These are phyloP conservation scores for Pythium brachiatum DNA, from an alignment of 352 stramenopile genomes.

Conservation along the genomic window DNA sequence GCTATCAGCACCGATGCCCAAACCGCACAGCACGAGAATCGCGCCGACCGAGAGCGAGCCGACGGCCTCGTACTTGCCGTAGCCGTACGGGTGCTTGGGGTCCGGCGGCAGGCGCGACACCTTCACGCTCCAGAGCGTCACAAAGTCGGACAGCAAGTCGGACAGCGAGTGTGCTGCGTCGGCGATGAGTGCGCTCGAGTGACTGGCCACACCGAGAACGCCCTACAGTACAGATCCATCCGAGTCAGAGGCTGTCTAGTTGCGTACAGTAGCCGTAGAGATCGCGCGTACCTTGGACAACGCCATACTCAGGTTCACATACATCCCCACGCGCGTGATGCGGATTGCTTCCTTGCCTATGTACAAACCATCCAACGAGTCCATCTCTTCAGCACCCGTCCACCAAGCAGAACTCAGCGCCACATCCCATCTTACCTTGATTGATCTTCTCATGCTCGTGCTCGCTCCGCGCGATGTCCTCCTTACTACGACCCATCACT, in stretches of 20 bases:
- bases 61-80: conserved; percentile 89
- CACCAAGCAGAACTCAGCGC: not conserved
- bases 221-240: conserved; percentile 32
- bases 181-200: conserved; percentile 92
- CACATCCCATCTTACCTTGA: too few species aligned
- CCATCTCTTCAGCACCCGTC: not conserved
- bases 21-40: conserved; percentile 74
- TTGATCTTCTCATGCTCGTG: conserved; percentile 14
- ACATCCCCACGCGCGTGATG: conserved; percentile 92
- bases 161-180: conserved; percentile 96
- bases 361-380: too few species aligned
- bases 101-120: conserved; percentile 93
- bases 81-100: conserved; percentile 89
- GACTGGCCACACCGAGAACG: conserved; percentile 64
- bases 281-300: conserved; percentile 68
- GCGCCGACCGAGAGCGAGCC: conserved; percentile 83
- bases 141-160: conserved; percentile 95
- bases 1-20: conserved; percentile 68
- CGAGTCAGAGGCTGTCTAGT: not conserved
- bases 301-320: conserved; percentile 92
- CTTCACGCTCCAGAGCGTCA: conserved; percentile 94
- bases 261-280: not conserved
- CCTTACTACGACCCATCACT: not conserved
- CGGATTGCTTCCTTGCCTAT: conserved; percentile 65
- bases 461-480: too few species aligned